Evolutionary conservation across 164 flowering plant species (phyloP).

Genomic region (Piper longum): DNA sequence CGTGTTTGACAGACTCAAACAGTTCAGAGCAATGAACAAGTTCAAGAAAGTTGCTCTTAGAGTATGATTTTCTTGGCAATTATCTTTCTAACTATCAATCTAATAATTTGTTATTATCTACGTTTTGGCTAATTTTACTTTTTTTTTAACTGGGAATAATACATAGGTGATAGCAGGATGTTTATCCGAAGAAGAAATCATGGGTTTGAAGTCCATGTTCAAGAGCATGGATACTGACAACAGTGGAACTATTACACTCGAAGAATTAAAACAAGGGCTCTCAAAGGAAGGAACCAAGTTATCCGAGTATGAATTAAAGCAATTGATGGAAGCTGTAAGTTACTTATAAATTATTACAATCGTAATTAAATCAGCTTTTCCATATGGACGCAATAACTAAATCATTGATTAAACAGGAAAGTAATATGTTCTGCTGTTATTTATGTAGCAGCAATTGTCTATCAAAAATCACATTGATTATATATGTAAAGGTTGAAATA

Average conservation of each 20-base stretch:
- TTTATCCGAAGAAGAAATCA: slow-evolving; percentile 92
- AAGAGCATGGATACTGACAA: slow-evolving; percentile 79
- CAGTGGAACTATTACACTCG: slow-evolving; percentile 86
- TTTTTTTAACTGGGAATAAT: not conserved
- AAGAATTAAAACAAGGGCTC: slow-evolving; percentile 81
- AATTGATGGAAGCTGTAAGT: slow-evolving; percentile 93
- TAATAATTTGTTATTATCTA: no score
- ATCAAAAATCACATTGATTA: no score
- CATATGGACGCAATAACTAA: no score
- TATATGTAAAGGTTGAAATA: not conserved
- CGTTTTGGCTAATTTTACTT: not conserved
- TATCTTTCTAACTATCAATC: not conserved
- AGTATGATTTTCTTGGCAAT: slow-evolving; percentile 21
- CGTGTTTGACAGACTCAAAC: slow-evolving; percentile 75
- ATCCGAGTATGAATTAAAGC: slow-evolving; percentile 71
- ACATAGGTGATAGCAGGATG: slow-evolving; percentile 83
- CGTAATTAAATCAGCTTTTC: not conserved
- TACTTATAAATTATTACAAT: not conserved
- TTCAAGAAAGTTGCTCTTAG: slow-evolving; percentile 94
- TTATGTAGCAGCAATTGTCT: no score
- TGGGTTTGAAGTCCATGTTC: slow-evolving; percentile 86
- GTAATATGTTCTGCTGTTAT: no score
- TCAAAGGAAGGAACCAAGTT: slow-evolving; percentile 80
- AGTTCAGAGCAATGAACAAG: slow-evolving; percentile 92
- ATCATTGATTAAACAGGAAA: no score